phyloP scores from a whole-genome alignment of 1,284 basidiomycete genomes.

The Austroboletus novae-zelandiae region DNA sequence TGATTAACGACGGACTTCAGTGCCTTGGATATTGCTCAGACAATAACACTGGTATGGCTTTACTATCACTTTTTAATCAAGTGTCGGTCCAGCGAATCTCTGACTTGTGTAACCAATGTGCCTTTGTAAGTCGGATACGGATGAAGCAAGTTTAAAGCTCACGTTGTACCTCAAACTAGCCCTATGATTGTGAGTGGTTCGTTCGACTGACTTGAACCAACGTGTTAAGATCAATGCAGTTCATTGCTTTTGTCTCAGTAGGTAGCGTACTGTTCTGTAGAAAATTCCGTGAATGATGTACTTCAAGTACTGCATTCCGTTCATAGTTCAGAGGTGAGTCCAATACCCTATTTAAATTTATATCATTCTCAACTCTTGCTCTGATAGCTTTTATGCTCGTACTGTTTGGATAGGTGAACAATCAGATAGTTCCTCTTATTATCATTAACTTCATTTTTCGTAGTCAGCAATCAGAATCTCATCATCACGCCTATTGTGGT shows the following conservation, averaged over 20 bases:
- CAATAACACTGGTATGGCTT: not conserved
- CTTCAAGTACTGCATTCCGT: conserved; percentile 15
- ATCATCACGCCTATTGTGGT: conserved; percentile 18
- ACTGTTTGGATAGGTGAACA: conserved; percentile 29
- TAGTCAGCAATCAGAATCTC: conserved; percentile 23
- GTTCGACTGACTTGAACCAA: not conserved
- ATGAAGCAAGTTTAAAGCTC: not conserved
- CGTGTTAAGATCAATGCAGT: not conserved
- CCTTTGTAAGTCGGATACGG: conserved; percentile 10
- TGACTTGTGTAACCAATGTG: conserved; percentile 1
- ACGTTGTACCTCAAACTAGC: conserved; percentile 5
- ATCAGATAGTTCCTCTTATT: not conserved
- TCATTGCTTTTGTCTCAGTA: conserved; percentile 1
- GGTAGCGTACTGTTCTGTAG: not conserved
- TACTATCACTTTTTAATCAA: conserved; percentile 5
- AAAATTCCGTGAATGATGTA: not conserved
- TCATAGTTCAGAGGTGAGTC: conserved; percentile 20
- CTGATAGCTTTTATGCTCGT: conserved; percentile 24
- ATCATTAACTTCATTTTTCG: not conserved
- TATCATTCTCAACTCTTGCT: conserved; percentile 1
- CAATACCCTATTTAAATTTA: not conserved
- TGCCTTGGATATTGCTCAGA: conserved; percentile 12
- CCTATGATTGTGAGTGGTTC: conserved; percentile 1
- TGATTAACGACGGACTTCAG: not conserved
- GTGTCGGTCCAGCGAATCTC: conserved; percentile 4